Conservation (phyloP, 1,284 basidiomycete genomes). For the Agaricales sp. region DNA sequence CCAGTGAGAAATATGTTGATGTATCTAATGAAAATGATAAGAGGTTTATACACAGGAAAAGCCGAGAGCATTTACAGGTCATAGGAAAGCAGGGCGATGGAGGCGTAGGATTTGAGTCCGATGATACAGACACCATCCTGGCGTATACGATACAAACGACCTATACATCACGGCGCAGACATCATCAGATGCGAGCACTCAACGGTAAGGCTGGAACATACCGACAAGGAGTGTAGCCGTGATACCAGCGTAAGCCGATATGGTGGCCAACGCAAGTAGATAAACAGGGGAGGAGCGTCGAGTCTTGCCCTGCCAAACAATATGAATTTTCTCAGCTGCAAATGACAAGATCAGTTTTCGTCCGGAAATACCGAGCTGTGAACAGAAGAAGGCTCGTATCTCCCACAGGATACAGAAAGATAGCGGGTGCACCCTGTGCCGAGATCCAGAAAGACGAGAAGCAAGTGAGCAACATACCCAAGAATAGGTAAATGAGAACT, state of each 20-base stretch:
- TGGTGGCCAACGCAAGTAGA: conserved; percentile 18
- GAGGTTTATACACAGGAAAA: background rate
- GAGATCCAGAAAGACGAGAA: too few relatives aligned
- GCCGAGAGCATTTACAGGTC: conserved; percentile 23
- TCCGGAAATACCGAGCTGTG: too few relatives aligned
- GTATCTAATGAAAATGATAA: conserved; percentile 14
- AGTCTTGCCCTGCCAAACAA: conserved; percentile 21
- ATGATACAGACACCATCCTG: conserved; percentile 28
- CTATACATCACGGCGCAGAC: conserved; percentile 11
- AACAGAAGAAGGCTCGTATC: too few relatives aligned
- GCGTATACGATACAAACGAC: conserved; percentile 22
- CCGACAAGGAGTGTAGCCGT: conserved; percentile 23
- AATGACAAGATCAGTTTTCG: conserved; percentile 8
- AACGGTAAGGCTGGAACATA: too few relatives aligned
- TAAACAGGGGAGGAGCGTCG: conserved; percentile 26
- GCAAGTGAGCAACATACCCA: conserved; percentile 14
- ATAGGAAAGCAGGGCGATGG: conserved; percentile 27
- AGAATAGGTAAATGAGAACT: conserved; percentile 29
- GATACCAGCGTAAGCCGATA: conserved; percentile 23
- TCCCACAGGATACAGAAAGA: too few relatives aligned
- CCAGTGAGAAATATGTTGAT: conserved; percentile 32
- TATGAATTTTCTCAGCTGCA: conserved; percentile 24
- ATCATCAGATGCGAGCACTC: background rate
- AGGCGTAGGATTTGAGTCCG: conserved; percentile 25
- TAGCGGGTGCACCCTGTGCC: too few relatives aligned